Evolutionary conservation across 139 green algal genomes (phyloP), one percentile per base, ranked within the genome.

Genomic region (Chlorella ohadii): DNA sequence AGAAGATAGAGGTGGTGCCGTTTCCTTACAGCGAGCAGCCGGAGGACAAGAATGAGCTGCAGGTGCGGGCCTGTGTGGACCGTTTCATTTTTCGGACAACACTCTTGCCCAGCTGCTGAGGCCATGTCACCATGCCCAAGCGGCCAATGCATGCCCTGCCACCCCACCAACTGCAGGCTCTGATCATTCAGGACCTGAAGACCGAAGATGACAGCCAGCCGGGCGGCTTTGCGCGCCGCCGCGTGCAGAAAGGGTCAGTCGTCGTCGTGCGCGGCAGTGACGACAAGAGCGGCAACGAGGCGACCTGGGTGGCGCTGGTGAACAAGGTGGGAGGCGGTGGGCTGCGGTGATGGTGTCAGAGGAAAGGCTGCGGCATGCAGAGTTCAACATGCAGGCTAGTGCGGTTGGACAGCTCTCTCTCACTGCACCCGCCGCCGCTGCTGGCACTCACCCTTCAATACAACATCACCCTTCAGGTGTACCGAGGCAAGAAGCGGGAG

Each of bases 181-280:
- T 82, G 38, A 22, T 71, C 15, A 38, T 82, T 27, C 59, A 82
- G 71, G 76, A 82, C 59, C 38, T 82, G 59, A 82, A 82, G 59
- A 82, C 76, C 28, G 59, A 72, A 13, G 76, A 82, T 56, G 9
- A 22, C 2, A n/a, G 4, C 1, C 36, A 44, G 57, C 36, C 57
- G 12, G 59, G 36, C 0, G 75, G 75, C 34, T 82, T 63, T 15
- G 76, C 76, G 11, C 57, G 59, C 31, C 76, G 59, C 19, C 27
- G 57, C 25, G 59, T 82, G 13, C 36, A 27, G 27, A 25, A 17
- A 1, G 76, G 76, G 59, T 59, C 34, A 23, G 76, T 82, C 36
- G 76, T 82, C 36, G 36, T 82, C 27, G 76, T 82, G 59, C 76
- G 76, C 31, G 76, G 76, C 25, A 28, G 38, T 12, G 76, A 82